Base-by-base conservation (phyloP, 805 yeast genomes). In the Saccharomycopsis babjevae region DNA sequence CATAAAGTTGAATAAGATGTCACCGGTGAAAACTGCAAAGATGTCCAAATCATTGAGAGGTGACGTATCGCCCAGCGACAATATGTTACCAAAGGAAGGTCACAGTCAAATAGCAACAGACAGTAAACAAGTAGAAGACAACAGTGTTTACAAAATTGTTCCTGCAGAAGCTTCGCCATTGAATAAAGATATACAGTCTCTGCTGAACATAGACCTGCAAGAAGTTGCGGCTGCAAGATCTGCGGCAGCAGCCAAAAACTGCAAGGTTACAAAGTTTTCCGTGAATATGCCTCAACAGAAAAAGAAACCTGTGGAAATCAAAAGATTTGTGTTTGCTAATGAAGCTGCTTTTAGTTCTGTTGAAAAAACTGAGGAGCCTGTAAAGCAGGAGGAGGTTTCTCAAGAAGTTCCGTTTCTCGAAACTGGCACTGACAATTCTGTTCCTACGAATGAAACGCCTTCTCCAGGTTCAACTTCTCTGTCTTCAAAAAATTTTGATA, bases 231-330 rank as follows among this genome's bases (percentile, higher is more conserved):
- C 58, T 25, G 28, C 59, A 43, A 32, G 40, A 16, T 32, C 56
- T 32, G 56, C 40, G 2, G 56, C 40, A 30, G 56, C 56, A 16
- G 56, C 39, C 13, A 52, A 52, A n/a, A 32, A 25, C 22, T 18
- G 50, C 28, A 50, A 32, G 22, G 50, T 59, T 8, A 32, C 54
- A 25, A 18, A 34, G 7, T 46, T 46, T 25, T 46, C 52, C 28
- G 52, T 10, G 57, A 25, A 38, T 54, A 64, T 25, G 59, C 59
- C 39, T 59, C 58, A n/a, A 62, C 62, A 54, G 63, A 62, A 20
- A 62, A 63, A 16, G 62, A 32, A 32, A 61, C 66, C 57, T 4
- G 46, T 55, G n/a, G 46, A 39, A 38, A 36, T 28, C 34, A 32
- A 55, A 55, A 55, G 50, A 22, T 46, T 46, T 25, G 52, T 46